Evolutionary conservation across 352 stramenopile genomes (phyloP).

Genomic region (Globisporangium mamillatum): DNA sequence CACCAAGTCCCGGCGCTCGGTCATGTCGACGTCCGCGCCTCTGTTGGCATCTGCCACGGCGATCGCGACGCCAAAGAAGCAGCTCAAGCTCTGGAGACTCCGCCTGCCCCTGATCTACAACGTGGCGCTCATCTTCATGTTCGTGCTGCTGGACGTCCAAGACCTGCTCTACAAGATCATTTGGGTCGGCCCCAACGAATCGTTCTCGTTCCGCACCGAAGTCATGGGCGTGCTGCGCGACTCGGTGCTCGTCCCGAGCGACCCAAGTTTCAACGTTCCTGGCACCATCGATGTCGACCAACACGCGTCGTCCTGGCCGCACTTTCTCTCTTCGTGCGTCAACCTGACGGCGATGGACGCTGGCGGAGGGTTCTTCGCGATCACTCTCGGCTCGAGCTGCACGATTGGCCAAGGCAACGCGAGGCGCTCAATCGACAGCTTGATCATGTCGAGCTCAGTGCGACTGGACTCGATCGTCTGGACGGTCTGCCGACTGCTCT

Average conservation of each 20-base stretch:
- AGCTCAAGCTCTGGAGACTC: slow-evolving; percentile 12
- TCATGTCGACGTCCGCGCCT: slow-evolving; percentile 1
- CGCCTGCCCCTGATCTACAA: slow-evolving; percentile 12
- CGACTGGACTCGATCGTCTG: slow-evolving; percentile 28
- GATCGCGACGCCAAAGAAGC: slow-evolving; percentile 13
- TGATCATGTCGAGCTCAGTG: slow-evolving; percentile 23
- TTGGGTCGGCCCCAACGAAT: slow-evolving; percentile 27
- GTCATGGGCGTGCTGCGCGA: slow-evolving; percentile 16
- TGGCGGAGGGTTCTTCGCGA: slow-evolving; percentile 22
- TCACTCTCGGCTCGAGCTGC: slow-evolving; percentile 21
- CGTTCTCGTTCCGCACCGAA: slow-evolving; percentile 21
- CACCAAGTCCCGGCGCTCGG: neutral
- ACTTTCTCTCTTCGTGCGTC: slow-evolving; percentile 20
- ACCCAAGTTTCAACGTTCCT: neutral
- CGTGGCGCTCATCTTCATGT: slow-evolving; percentile 1
- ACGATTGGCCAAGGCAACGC: slow-evolving; percentile 9
- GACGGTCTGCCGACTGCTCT: slow-evolving; percentile 23
- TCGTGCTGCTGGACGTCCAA: slow-evolving; percentile 21
- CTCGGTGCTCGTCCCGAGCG: slow-evolving; percentile 6
- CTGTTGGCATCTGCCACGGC: slow-evolving; percentile 13
- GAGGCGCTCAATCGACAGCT: slow-evolving; percentile 7
- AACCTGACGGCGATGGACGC: slow-evolving; percentile 19
- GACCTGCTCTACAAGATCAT: slow-evolving; percentile 30
- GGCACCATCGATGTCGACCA: neutral
- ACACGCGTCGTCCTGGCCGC: slow-evolving; percentile 20